These are phyloP conservation scores for Podospora didyma DNA, from an alignment of 495 filamentous ascomycete genomes.

Conservation along the genomic window DNA sequence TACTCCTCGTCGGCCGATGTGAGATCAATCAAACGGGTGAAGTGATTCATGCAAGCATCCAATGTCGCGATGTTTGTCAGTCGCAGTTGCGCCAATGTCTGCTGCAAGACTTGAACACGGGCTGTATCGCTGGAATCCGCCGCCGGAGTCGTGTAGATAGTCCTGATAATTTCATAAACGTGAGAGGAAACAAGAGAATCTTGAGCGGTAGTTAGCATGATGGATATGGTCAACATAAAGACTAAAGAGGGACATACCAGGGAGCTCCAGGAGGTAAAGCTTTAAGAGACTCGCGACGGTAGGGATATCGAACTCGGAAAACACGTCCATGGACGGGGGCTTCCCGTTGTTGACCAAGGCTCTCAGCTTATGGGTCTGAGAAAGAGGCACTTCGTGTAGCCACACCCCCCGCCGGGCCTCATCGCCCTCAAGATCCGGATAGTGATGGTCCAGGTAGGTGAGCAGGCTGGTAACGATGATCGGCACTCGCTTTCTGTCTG, in stretches of 20 bases:
- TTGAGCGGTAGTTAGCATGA: slow-evolving; percentile 31
- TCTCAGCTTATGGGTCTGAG: slow-evolving; percentile 80
- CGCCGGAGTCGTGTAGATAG: slow-evolving; percentile 85
- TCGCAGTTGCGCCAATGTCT: slow-evolving; percentile 88
- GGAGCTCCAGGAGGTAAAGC: slow-evolving; percentile 92
- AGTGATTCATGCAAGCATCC: slow-evolving; percentile 96
- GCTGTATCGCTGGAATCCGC: slow-evolving; percentile 61
- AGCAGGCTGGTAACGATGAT: slow-evolving; percentile 88
- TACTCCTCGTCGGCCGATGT: slow-evolving; percentile 93
- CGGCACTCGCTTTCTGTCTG: slow-evolving; percentile 92
- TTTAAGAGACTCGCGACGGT: slow-evolving; percentile 92
- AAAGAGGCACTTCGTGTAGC: slow-evolving; percentile 86
- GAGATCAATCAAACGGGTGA: slow-evolving; percentile 92
- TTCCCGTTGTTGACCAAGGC: slow-evolving; percentile 85
- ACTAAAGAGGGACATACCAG: slow-evolving; percentile 54
- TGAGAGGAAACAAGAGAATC: slow-evolving; percentile 97
- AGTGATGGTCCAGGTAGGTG: slow-evolving; percentile 92
- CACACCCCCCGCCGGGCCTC: slow-evolving; percentile 90
- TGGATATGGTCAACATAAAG: neutral
- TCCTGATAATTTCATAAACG: slow-evolving; percentile 98
- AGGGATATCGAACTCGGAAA: slow-evolving; percentile 85
- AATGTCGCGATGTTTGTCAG: slow-evolving; percentile 98
- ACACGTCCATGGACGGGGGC: slow-evolving; percentile 65
- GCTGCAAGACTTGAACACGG: slow-evolving; percentile 89
- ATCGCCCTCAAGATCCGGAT: slow-evolving; percentile 96